These are phyloP conservation scores for Aspergillus bombycis DNA, from an alignment of 2,329 filamentous ascomycete genomes.

Conservation along the genomic window DNA sequence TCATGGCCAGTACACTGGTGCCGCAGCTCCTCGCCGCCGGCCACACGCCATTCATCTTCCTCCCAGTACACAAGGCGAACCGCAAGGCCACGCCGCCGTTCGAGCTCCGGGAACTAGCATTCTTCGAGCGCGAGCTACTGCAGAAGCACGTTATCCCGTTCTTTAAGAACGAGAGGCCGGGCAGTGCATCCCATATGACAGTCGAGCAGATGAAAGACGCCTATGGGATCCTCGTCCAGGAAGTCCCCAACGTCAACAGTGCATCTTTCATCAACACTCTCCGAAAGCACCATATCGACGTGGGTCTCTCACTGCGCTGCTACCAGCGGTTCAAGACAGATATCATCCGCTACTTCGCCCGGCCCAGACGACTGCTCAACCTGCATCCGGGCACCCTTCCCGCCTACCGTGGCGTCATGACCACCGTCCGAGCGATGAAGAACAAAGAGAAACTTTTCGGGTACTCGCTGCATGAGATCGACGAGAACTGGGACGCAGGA, in stretches of 20 bases:
- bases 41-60: slow-evolving; percentile 16
- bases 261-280: neutral
- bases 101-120: slow-evolving; percentile 7
- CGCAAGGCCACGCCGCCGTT: neutral
- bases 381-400: neutral
- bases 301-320: slow-evolving; percentile 12
- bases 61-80: neutral
- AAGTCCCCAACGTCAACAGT: neutral
- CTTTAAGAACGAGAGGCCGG: neutral
- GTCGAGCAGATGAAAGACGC: slow-evolving; percentile 5
- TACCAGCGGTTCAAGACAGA: slow-evolving; percentile 5
- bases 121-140: slow-evolving; percentile 11
- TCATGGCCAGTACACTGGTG: slow-evolving; percentile 13
- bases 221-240: slow-evolving; percentile 11
- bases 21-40: slow-evolving; percentile 13
- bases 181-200: neutral
- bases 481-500: neutral
- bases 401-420: neutral
- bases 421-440: neutral
- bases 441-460: neutral
- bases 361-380: slow-evolving; percentile 3
- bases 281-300: slow-evolving; percentile 10
- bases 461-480: neutral
- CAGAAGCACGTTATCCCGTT: slow-evolving; percentile 8
- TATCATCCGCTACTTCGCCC: slow-evolving; percentile 7